Evolutionary conservation across 2,329 filamentous ascomycete species (phyloP).

Genomic region (Bipolaris zeicola): DNA sequence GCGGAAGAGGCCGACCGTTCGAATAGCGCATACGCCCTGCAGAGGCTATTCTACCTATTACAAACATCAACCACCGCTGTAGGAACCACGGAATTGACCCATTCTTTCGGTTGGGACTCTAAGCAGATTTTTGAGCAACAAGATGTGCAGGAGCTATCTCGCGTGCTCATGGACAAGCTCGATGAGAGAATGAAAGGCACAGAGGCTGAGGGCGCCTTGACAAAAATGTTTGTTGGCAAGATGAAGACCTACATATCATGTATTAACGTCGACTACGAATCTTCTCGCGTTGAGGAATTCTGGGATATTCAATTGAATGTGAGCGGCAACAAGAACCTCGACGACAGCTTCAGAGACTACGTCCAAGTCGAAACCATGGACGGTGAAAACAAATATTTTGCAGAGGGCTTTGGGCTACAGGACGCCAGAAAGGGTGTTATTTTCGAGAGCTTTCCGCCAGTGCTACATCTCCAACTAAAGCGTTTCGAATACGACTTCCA

Average conservation of each 20-base stretch:
- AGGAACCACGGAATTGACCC: conserved; percentile 88
- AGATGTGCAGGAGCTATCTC: conserved; percentile 94
- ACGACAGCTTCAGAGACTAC: conserved; percentile 95
- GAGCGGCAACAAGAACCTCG: conserved; percentile 86
- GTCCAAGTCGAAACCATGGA: conserved; percentile 96
- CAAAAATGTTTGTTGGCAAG: conserved; percentile 93
- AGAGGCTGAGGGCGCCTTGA: conserved; percentile 82
- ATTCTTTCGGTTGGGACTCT: conserved; percentile 98
- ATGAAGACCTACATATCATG: conserved; percentile 99
- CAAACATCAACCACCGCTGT: conserved; percentile 86
- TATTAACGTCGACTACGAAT: conserved; percentile 98
- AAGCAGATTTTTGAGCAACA: conserved; percentile 98
- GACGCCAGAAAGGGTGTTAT: conserved; percentile 98
- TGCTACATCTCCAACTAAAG: conserved; percentile 93
- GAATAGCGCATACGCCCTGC: conserved; percentile 92
- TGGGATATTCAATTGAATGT: conserved; percentile 99
- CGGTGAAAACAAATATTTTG: conserved; percentile 98
- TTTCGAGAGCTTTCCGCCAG: conserved; percentile 92
- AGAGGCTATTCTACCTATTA: conserved; percentile 91
- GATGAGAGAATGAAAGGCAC: conserved; percentile 99
- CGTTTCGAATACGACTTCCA: conserved; percentile 98
- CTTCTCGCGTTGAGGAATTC: conserved; percentile 92
- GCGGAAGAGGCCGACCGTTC: conserved; percentile 77
- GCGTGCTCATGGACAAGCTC: conserved; percentile 96
- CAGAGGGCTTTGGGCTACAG: conserved; percentile 87